Percentiles rank a stretch among this genome's conserved stretches.
These are phyloP conservation scores for Plantago rigida DNA, from an alignment of 305 asterid genomes.

Conservation along the genomic window DNA sequence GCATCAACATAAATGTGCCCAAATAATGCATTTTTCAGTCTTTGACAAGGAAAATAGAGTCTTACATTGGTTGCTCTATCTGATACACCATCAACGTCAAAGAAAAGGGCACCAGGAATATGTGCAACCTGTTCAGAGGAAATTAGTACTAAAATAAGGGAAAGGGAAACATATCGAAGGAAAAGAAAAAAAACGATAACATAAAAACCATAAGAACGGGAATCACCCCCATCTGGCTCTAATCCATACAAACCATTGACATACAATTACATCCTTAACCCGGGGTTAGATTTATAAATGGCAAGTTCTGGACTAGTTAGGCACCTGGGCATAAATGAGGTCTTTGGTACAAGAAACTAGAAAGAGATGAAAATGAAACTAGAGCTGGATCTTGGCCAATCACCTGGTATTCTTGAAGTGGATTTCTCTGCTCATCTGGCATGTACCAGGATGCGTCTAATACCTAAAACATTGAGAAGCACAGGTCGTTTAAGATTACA, in stretches of 20 bases:
- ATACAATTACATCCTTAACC: conserved; percentile 2
- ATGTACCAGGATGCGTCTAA: conserved; percentile 97
- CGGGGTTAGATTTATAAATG: conserved; percentile 12
- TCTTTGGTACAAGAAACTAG: conserved; percentile 14
- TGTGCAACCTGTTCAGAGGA: conserved; percentile 69
- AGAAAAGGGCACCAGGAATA: conserved; percentile 97
- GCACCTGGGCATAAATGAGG: conserved; percentile 5
- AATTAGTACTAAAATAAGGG: neutral
- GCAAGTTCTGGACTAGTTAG: neutral
- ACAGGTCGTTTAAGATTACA: neutral
- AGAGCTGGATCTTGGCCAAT: conserved; percentile 10
- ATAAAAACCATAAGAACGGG: conserved; percentile 2
- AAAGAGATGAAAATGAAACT: conserved; percentile 10
- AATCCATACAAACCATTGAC: conserved; percentile 20
- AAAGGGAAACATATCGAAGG: conserved; percentile 1
- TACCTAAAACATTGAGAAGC: conserved; percentile 38
- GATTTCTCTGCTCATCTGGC: conserved; percentile 92
- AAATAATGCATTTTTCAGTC: conserved; percentile 11
- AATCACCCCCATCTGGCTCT: conserved; percentile 8
- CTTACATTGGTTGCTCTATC: conserved; percentile 74
- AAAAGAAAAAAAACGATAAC: neutral
- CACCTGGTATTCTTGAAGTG: conserved; percentile 95
- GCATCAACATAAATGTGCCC: neutral
- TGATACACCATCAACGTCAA: conserved; percentile 78
- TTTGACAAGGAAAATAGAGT: conserved; percentile 20